Base-by-base conservation (phyloP, 2,329 filamentous ascomycete genomes). In the Apiospora arundinis region DNA sequence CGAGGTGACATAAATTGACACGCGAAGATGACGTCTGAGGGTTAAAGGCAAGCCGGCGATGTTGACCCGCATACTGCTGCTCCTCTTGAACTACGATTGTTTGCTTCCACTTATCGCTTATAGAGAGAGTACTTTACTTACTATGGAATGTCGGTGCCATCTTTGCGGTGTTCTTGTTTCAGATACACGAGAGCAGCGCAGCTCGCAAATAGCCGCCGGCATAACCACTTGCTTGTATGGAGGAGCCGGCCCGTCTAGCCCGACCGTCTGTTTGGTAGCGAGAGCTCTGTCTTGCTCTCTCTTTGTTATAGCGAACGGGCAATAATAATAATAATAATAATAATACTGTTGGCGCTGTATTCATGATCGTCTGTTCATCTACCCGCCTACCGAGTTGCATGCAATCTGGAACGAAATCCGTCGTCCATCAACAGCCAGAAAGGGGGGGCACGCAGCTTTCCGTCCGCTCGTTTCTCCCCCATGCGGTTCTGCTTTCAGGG, bases 171-270 rank as follows among this genome's bases (percentile, higher is more conserved):
- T 12, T 25, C 25, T 32, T 18, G 52, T 60, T 32, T 60, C 52
- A 60, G 52, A 60, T 28, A 60, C 16, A 60, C 16, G 8, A 4
- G 6, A 32, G 3, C 32, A 3, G 32, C 3, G 3, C 32, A 60
- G 52, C 52, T 28, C n/a, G 56, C 32, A 37, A 63, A 63, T 63
- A 63, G 56, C 56, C 56, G 56, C 56, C 56, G 56, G 56, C 32
- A 63, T 40, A 40, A 40, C 52, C 52, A 25, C 25, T 21, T 37
- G 11, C 25, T 37, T 60, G 52, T 37, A 37, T 60, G 28, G 52
- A 60, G 28, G 52, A 60, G 28, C 52, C 52, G 52, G 52, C 28
- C 52, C 52, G 52, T 60, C 52, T 18, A 60, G 7, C 52, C 52
- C 28, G 52, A 16, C 21, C 7, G 52, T 7, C 12, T 1, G 16